Base-by-base conservation (phyloP, 352 stramenopile genomes). In the Phytophthora lateralis region DNA sequence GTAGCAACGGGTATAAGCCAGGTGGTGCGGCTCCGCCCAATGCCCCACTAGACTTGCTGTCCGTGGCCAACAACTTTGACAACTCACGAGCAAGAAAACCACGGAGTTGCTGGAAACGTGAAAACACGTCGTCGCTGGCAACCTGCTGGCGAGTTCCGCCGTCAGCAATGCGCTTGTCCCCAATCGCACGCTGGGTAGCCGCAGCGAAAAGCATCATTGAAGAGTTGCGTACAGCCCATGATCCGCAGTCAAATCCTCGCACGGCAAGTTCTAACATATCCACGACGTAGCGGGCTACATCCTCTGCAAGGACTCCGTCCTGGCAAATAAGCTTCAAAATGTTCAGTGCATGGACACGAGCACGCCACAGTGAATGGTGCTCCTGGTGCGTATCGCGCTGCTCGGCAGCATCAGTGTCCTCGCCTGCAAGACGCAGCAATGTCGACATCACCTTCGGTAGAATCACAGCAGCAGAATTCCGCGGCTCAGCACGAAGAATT, bases 191-290 rank as follows among this genome's bases (percentile, higher is more conserved):
- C 60, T 94, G 85, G 1, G 83, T 90, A 2, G 82, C 76, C 0
- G 89, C 89, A 2, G 87, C 81, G 45, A 96, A 97, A 38, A 97
- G 80, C 90, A 97, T 97, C 89, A 97, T 97, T 1, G 87, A 82
- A 34, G 88, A 96, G 72, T 97, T 97, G 24, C 90, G 86, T 21
- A 97, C 90, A 1, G 89, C 85, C 88, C 88, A 97, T 3, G 80
- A 90, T 10, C 76, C 78, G 47, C 83, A 86, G 27, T 96, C 82
- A 55, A 97, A 97, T 32, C 87, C 89, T 20, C 83, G 80, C 24
- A 97, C 78, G 3, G 89, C 79, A 18, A 93, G 55, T 55, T 88
- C 72, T n/a, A 96, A 82, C 79, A 96, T 90, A n/a, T 75, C 53
- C n/a, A 87, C 69, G n/a, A 97, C 75, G 61, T 96, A 94, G 21